Percentiles rank a stretch among this genome's conserved stretches.
Evolutionary conservation across 345 rosid species (phyloP).

Genomic region (Brassica rapa): DNA sequence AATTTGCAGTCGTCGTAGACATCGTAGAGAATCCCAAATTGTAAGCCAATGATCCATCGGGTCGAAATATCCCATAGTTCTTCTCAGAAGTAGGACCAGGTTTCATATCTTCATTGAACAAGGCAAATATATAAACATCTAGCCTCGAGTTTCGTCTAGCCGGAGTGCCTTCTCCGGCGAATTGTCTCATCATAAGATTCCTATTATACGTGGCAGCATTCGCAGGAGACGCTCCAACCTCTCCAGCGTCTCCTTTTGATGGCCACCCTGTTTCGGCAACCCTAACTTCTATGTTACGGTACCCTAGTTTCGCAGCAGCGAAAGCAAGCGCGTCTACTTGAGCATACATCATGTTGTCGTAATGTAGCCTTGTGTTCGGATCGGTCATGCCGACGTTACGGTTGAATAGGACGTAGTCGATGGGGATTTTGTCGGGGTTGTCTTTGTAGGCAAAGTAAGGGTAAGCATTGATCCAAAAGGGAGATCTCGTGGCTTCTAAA

Average conservation of each 20-base stretch:
- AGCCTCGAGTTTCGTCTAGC: slow-evolving; percentile 60
- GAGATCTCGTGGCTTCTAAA: slow-evolving; percentile 58
- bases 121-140: slow-evolving; percentile 79
- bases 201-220: slow-evolving; percentile 78
- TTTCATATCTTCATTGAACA: slow-evolving; percentile 91
- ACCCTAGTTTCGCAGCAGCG: slow-evolving; percentile 76
- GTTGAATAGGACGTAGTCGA: slow-evolving; percentile 82
- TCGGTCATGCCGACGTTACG: slow-evolving; percentile 83
- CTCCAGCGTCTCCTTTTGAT: slow-evolving; percentile 73
- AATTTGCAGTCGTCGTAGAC: slow-evolving; percentile 53
- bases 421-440: slow-evolving; percentile 51
- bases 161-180: slow-evolving; percentile 85
- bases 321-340: slow-evolving; percentile 78
- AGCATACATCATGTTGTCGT: slow-evolving; percentile 97
- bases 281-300: slow-evolving; percentile 65
- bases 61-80: slow-evolving; percentile 84
- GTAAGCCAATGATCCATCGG: slow-evolving; percentile 83
- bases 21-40: slow-evolving; percentile 73
- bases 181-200: slow-evolving; percentile 73
- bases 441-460: slow-evolving; percentile 95
- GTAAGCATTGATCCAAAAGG: slow-evolving; percentile 96
- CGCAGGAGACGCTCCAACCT: slow-evolving; percentile 62
- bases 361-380: slow-evolving; percentile 67
- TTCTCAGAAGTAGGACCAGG: slow-evolving; percentile 92
- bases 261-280: slow-evolving; percentile 99